Evolutionary conservation across 2,329 filamentous ascomycete species (phyloP).

Genomic region (Trichoderma semiorbis): DNA sequence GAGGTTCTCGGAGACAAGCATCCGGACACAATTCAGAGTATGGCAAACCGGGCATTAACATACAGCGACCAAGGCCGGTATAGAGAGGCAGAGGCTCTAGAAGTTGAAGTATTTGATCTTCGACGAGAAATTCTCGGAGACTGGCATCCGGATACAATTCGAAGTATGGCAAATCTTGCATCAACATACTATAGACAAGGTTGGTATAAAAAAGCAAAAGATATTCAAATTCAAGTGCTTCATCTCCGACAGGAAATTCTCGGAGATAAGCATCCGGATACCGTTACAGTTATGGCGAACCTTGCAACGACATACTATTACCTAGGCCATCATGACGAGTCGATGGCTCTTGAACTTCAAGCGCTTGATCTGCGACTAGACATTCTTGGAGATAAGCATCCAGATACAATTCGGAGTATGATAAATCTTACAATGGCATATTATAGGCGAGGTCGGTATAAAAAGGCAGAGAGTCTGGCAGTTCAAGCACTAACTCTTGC

Average conservation of each 20-base stretch:
- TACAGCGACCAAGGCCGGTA: neutral
- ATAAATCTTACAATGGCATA: too few species aligned
- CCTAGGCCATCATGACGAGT: neutral
- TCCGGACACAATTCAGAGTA: constrained; percentile 10
- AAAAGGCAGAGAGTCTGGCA: too few species aligned
- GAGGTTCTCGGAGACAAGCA: constrained; percentile 24
- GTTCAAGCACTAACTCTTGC: too few species aligned
- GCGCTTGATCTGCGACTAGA: neutral
- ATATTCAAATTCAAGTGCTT: neutral
- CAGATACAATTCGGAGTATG: too few species aligned
- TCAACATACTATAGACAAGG: neutral
- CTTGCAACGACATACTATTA: neutral
- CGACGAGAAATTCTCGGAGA: constrained; percentile 22
- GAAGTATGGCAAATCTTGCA: neutral
- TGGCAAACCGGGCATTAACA: neutral
- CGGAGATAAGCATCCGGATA: neutral
- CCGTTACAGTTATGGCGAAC: fast-evolving
- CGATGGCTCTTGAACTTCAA: neutral
- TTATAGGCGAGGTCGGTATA: too few species aligned
- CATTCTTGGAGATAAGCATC: too few species aligned
- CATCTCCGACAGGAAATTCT: neutral
- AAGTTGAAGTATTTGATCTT: constrained; percentile 18
- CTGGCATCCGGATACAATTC: constrained; percentile 20
- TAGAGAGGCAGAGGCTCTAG: neutral
- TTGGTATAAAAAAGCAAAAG: neutral